phyloP scores from a whole-genome alignment of 768 basidiomycete genomes.

The Naematelia encephala region DNA sequence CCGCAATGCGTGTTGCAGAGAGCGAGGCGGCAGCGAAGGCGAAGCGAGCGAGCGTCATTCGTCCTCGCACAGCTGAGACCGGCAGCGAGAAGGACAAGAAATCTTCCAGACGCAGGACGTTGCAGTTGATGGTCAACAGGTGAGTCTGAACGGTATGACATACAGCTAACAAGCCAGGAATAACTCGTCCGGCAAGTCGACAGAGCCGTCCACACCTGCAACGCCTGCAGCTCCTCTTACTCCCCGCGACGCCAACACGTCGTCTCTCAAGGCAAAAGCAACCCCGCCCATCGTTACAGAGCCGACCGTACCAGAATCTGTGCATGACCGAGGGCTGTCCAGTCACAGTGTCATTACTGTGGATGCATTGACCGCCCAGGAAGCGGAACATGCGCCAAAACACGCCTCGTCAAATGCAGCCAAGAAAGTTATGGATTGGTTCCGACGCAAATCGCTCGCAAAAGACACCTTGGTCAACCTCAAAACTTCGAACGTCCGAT shows the following conservation, averaged over 20 bases:
- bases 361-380: conserved; percentile 29
- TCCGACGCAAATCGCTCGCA: conserved; percentile 57
- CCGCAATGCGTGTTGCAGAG: conserved; percentile 14
- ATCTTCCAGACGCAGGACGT: conserved; percentile 62
- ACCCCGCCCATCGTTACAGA: neutral
- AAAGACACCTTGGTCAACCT: conserved; percentile 32
- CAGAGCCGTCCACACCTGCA: conserved; percentile 19
- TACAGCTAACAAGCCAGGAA: neutral
- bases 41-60: conserved; percentile 7
- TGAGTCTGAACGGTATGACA: conserved; percentile 11
- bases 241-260: conserved; percentile 27
- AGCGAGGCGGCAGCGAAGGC: conserved; percentile 7
- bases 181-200: conserved; percentile 5
- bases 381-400: conserved; percentile 14
- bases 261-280: neutral
- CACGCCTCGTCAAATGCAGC: conserved; percentile 56
- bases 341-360: conserved; percentile 42
- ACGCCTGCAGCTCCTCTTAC: conserved; percentile 36
- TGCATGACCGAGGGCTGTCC: conserved; percentile 64
- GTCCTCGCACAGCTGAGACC: conserved; percentile 8
- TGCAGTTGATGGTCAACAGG: conserved; percentile 77
- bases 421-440: conserved; percentile 98
- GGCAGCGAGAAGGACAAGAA: conserved; percentile 25
- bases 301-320: neutral
- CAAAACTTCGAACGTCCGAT: conserved; percentile 10